Evolutionary conservation across 2,329 filamentous ascomycete species (phyloP).

Genomic region (Lecanosticta acicola): DNA sequence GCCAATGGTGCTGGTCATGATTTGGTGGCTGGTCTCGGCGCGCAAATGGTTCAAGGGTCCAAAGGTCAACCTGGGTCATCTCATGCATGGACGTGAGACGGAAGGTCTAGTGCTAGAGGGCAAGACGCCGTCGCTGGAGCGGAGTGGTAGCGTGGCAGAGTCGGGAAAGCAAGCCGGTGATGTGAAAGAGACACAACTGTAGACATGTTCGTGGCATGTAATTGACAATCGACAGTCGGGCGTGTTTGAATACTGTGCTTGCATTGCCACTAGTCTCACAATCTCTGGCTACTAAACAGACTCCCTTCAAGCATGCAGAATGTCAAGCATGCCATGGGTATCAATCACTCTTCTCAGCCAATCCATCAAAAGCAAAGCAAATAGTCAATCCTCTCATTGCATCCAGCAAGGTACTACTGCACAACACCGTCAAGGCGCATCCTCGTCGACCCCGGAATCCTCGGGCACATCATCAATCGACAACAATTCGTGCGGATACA

Average conservation of each 20-base stretch:
- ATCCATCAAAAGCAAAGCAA: background rate
- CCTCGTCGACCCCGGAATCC: too few species aligned
- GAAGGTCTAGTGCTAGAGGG: conserved; percentile 14
- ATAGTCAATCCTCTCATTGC: background rate
- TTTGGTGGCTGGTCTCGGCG: conserved; percentile 61
- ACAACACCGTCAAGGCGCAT: too few species aligned
- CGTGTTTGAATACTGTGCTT: too few species aligned
- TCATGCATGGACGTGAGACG: conserved; percentile 8
- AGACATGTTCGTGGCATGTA: background rate
- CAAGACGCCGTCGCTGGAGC: conserved; percentile 7
- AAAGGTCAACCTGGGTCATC: conserved; percentile 54
- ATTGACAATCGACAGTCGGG: too few species aligned
- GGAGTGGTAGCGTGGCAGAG: conserved; percentile 4
- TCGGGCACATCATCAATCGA: background rate
- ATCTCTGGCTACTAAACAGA: too few species aligned
- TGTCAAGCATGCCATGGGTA: conserved; percentile 10
- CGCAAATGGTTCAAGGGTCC: conserved; percentile 66
- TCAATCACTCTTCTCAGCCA: conserved; percentile 9
- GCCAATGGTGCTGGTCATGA: conserved; percentile 50
- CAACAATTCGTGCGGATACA: background rate
- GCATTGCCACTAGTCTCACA: too few species aligned
- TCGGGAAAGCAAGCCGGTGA: conserved; percentile 10
- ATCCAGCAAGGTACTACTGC: too few species aligned
- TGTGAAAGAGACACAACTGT: conserved; percentile 8
- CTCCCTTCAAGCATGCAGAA: background rate